phyloP scores from a whole-genome alignment of 2,329 filamentous ascomycete species.

The Graphium sp. region DNA sequence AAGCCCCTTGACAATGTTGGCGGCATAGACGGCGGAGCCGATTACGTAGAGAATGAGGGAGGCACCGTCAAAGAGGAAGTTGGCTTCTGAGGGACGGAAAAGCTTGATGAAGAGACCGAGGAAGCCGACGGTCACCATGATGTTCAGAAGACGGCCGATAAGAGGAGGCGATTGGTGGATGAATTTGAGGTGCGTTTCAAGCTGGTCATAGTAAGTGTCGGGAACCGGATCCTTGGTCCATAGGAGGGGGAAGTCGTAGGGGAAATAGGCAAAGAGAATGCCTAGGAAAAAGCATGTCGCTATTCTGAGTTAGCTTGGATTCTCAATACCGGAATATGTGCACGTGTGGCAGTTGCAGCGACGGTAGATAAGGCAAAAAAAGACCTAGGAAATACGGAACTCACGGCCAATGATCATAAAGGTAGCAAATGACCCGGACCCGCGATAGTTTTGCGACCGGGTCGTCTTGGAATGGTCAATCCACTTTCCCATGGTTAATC shows the following conservation, averaged over 20 bases:
- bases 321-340: no score
- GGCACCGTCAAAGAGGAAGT: constrained; percentile 85
- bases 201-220: constrained; percentile 59
- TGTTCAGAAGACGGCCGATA: constrained; percentile 85
- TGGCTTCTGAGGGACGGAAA: constrained; percentile 83
- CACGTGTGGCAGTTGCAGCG: no score
- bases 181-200: constrained; percentile 82
- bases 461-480: constrained; percentile 28
- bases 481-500: no score
- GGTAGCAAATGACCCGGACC: constrained; percentile 69
- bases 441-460: constrained; percentile 37
- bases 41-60: constrained; percentile 71
- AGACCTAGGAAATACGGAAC: constrained; percentile 17
- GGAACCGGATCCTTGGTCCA: constrained; percentile 54
- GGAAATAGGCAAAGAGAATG: constrained; percentile 89
- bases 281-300: constrained; percentile 95
- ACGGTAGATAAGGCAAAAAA: no score
- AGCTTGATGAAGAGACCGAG: constrained; percentile 86
- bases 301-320: constrained; percentile 14
- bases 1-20: constrained; percentile 93
- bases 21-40: constrained; percentile 80
- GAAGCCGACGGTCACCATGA: constrained; percentile 76
- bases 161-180: constrained; percentile 82
- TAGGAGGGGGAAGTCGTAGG: constrained; percentile 85
- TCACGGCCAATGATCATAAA: constrained; percentile 92